A percentile compares a stretch with the other conserved stretches of the same genome.
Evolutionary conservation across 2,329 filamentous ascomycete species (phyloP).

Genomic region (Aspergillus fructus): DNA sequence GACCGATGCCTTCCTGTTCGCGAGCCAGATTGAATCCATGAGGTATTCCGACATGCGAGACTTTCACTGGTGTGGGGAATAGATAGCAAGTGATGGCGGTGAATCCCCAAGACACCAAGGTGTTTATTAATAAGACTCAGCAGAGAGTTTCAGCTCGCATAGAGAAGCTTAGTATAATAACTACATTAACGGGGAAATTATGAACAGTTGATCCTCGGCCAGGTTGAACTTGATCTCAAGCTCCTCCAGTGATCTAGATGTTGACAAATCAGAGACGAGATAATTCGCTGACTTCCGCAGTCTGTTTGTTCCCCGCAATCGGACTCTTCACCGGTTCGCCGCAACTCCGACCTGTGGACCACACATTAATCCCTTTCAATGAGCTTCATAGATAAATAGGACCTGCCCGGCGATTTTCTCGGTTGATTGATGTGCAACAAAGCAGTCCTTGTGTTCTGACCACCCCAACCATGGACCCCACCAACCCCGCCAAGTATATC

Average conservation of each 20-base stretch:
- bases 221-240: too few species aligned
- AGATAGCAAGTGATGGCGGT: too few species aligned
- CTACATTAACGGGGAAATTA: too few species aligned
- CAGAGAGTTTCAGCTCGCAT: too few species aligned
- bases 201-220: too few species aligned
- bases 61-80: too few species aligned
- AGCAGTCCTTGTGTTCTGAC: background rate
- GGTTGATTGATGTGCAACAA: conserved; percentile 3
- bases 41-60: too few species aligned
- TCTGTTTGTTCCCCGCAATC: conserved; percentile 14
- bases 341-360: conserved; percentile 18
- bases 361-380: background rate
- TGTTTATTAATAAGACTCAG: too few species aligned
- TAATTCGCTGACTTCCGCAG: background rate
- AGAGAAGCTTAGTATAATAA: too few species aligned
- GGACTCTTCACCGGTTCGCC: conserved; percentile 20
- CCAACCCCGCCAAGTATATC: conserved; percentile 49
- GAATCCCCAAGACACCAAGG: too few species aligned
- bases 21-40: too few species aligned
- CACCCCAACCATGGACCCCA: conserved; percentile 22
- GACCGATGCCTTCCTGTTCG: too few species aligned
- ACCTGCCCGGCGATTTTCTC: conserved; percentile 17
- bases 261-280: background rate
- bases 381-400: conserved; percentile 15
- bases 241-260: background rate